Evolutionary conservation across 805 yeast genomes (phyloP).

Genomic region (Wickerhamiella azymoides): DNA sequence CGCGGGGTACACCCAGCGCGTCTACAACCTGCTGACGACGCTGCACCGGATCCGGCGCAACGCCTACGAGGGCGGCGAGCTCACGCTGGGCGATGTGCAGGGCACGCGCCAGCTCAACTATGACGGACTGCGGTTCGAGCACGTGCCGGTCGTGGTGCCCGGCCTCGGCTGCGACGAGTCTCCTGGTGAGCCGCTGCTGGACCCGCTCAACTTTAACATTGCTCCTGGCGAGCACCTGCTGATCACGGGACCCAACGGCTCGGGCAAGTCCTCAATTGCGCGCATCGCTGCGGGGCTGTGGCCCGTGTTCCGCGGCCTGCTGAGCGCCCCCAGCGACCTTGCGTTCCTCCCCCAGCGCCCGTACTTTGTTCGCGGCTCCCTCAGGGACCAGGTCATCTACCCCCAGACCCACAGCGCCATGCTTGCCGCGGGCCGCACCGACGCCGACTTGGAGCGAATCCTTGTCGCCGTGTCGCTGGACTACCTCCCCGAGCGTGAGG

Average conservation of each 20-base stretch:
- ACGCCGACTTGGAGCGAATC: constrained; percentile 51
- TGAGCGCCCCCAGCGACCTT: constrained; percentile 59
- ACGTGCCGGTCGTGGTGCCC: constrained; percentile 72
- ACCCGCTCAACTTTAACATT: constrained; percentile 48
- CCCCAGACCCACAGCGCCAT: constrained; percentile 70
- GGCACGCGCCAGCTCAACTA: constrained; percentile 74
- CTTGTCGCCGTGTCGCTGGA: constrained; percentile 67
- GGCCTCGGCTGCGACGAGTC: constrained; percentile 23
- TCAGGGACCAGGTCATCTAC: constrained; percentile 83
- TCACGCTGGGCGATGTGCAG: constrained; percentile 37
- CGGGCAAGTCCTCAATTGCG: constrained; percentile 79
- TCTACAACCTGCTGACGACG: constrained; percentile 59
- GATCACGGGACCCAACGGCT: constrained; percentile 76
- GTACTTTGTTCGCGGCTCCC: constrained; percentile 64
- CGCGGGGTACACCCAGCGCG: constrained; percentile 80
- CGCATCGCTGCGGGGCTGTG: constrained; percentile 77
- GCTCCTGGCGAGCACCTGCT: constrained; percentile 54
- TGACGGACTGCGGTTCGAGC: constrained; percentile 69
- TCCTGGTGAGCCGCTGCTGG: constrained; percentile 44
- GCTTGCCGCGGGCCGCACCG: constrained; percentile 56
- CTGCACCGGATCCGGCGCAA: constrained; percentile 69
- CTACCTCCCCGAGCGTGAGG: constrained; percentile 56
- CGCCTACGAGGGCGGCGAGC: constrained; percentile 20
- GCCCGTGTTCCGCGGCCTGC: constrained; percentile 75
- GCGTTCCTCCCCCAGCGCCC: constrained; percentile 76